phyloP scores from a whole-genome alignment of 768 basidiomycete species.

The Tulasnella sp. region DNA sequence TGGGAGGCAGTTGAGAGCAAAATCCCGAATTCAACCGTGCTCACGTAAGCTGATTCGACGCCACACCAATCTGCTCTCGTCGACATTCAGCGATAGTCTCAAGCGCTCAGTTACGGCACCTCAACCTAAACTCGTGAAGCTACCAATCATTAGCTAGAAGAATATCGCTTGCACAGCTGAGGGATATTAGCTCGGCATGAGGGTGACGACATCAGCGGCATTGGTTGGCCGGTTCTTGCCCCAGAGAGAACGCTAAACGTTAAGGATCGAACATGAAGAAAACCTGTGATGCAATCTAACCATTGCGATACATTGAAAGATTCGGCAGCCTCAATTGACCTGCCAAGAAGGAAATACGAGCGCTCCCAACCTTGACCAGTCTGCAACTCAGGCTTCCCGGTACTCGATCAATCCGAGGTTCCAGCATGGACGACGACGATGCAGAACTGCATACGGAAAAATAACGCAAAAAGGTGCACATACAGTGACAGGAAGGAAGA shows the following conservation, averaged over 20 bases:
- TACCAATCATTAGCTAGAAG: neutral
- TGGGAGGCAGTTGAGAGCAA: neutral
- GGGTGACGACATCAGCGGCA: neutral
- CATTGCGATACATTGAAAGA: neutral
- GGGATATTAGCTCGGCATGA: neutral
- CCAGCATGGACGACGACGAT: neutral
- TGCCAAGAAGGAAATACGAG: neutral
- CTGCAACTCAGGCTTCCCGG: neutral
- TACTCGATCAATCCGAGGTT: neutral
- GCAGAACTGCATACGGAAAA: neutral
- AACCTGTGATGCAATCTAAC: too few species aligned
- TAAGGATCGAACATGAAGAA: too few species aligned
- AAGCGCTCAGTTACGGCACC: neutral
- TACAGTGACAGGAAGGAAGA: neutral
- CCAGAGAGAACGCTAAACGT: neutral
- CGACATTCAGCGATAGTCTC: neutral
- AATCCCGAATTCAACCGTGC: slow-evolving; percentile 4
- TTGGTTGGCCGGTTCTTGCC: neutral
- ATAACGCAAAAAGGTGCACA: neutral
- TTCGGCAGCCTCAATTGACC: neutral
- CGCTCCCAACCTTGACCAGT: neutral
- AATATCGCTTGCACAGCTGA: neutral
- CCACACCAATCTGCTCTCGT: neutral
- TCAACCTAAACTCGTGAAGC: neutral
- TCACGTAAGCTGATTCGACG: slow-evolving; percentile 1